Evolutionary conservation across 768 basidiomycete species (phyloP).

Genomic region (Roridomyces roridus): DNA sequence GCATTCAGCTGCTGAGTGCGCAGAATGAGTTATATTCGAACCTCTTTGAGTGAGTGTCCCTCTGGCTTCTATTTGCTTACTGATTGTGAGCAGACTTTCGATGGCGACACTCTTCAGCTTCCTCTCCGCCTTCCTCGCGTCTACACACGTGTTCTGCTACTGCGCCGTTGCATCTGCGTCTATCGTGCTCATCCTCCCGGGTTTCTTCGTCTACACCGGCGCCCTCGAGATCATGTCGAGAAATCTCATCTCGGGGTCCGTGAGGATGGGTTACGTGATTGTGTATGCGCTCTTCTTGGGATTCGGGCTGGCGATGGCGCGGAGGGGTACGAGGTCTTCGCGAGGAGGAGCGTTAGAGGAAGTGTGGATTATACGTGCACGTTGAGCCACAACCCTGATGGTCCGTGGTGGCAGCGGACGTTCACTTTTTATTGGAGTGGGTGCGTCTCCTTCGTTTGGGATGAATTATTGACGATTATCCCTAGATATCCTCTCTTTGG

Average conservation of each 20-base stretch:
- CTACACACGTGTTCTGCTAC: slow-evolving; percentile 76
- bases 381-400: slow-evolving; percentile 56
- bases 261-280: slow-evolving; percentile 79
- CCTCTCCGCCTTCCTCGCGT: slow-evolving; percentile 74
- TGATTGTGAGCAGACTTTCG: too few relatives aligned
- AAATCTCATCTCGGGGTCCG: slow-evolving; percentile 84
- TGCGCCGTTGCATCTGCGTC: slow-evolving; percentile 79
- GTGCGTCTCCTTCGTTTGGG: too few relatives aligned
- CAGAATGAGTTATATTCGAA: slow-evolving; percentile 82
- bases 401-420: slow-evolving; percentile 77
- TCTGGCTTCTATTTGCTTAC: too few relatives aligned
- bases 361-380: slow-evolving; percentile 68
- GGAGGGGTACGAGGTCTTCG: slow-evolving; percentile 59
- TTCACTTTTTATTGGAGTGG: slow-evolving; percentile 77
- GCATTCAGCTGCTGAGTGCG: slow-evolving; percentile 72
- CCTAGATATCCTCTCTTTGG: slow-evolving; percentile 78
- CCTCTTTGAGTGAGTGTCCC: too few relatives aligned
- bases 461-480: too few relatives aligned
- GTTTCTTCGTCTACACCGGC: slow-evolving; percentile 74
- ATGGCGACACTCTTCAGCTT: slow-evolving; percentile 84
- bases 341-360: too few relatives aligned
- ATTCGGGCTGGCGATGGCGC: slow-evolving; percentile 84
- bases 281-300: slow-evolving; percentile 81
- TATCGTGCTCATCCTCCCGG: slow-evolving; percentile 82
- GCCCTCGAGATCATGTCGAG: slow-evolving; percentile 81